Base-by-base conservation (phyloP, 257 asterid genomes). In the Marsdenia floribunda region DNA sequence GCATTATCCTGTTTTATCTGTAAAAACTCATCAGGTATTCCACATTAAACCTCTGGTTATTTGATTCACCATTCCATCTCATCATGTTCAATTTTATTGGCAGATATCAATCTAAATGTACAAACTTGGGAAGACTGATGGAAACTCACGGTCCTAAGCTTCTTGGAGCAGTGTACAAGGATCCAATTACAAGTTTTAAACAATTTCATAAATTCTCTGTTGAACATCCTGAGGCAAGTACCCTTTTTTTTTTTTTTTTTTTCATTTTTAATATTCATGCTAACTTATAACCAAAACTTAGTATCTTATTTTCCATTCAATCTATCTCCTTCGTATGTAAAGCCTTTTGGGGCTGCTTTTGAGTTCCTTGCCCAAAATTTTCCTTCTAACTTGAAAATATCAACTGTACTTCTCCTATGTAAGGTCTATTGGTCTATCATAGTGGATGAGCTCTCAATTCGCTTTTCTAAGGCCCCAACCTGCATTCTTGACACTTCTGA, bases 91-190 rank as follows among this genome's bases (percentile, higher is more conserved):
- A 26, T 70, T 73, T 58, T 66, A 60, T 50, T 77, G 57, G 72
- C 87, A 91, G 98, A 78, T 37, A 78, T 49, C 76, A 87, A 77
- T 77, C 97, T 52, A 88, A 79, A 79, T 22, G 60, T 67, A 87
- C 96, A n/a, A 93, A 91, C 83, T 86, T 93, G 87, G 97, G 97
- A 71, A 90, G 91, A 60, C 73, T 93, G 22, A 86, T 93, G 96
- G 97, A 91, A 81, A 50, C 80, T 50, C 92, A 91, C n/a, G 91
- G 98, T 64, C 91, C 91, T 21, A 83, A 83, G 83, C 83, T 88
- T 33, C 78, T 93, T 57, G 95, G 96, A 72, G 75, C 80, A 63
- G 52, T 54, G 15, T 93, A 91, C 84, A 79, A 91, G 85, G 96
- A 93, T 79, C 98, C 97, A 0, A 82, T 93, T 53, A 69, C 87